These are phyloP conservation scores for Lepidopterella palustris DNA, from an alignment of 495 filamentous ascomycete genomes.

Conservation along the genomic window DNA sequence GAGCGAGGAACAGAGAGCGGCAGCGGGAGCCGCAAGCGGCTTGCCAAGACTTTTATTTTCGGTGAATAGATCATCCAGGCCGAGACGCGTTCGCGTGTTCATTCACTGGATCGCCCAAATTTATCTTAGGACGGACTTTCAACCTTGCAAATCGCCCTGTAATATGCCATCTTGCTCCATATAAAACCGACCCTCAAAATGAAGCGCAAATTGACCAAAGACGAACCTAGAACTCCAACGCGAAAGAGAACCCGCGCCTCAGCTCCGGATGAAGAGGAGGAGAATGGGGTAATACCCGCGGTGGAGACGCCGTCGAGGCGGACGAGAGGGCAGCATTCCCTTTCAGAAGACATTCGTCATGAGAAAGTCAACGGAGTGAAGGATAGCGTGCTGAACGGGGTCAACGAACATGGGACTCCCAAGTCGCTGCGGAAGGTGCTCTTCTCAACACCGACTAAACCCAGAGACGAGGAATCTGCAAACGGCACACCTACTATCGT, in stretches of 20 bases:
- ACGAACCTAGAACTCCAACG: conserved; percentile 11
- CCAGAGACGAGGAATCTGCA: conserved; percentile 12
- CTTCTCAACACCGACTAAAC: conserved; percentile 21
- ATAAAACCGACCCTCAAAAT: neutral
- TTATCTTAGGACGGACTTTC: no score
- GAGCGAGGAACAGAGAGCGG: no score
- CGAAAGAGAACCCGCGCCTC: conserved; percentile 12
- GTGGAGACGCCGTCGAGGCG: conserved; percentile 21
- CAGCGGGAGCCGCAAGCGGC: no score
- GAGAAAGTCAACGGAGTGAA: conserved; percentile 10
- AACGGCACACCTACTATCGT: conserved; percentile 49
- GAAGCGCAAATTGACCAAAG: conserved; percentile 23
- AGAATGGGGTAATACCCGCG: conserved; percentile 6
- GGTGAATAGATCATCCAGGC: no score
- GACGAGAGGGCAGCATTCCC: neutral
- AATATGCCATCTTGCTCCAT: neutral
- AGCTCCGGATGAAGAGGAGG: conserved; percentile 4
- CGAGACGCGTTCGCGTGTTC: no score
- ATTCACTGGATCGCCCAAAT: no score
- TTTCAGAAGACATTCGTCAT: neutral
- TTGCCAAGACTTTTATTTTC: no score
- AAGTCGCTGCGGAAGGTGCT: conserved; percentile 19
- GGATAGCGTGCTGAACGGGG: conserved; percentile 5
- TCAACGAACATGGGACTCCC: conserved; percentile 15
- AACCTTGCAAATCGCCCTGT: neutral